These are phyloP conservation scores for Marchantia paleacea DNA, from an alignment of 225 moss, liverwort and hornwort genomes.

Conservation along the genomic window DNA sequence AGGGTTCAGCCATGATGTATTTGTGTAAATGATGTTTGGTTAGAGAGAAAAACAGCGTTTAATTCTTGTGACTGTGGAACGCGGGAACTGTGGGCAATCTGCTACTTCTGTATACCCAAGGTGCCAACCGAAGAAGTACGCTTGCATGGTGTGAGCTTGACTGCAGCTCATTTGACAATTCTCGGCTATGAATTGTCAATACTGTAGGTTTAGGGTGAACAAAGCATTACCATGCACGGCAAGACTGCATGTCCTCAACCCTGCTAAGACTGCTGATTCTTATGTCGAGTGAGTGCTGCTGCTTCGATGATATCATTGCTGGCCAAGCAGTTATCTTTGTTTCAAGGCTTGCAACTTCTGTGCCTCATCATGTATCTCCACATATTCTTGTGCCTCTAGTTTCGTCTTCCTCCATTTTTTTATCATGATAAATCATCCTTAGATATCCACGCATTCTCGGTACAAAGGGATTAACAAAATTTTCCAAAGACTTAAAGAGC, in stretches of 20 bases:
- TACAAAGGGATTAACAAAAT: neutral
- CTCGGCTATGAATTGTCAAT: conserved; percentile 9
- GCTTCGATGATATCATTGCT: conserved; percentile 7
- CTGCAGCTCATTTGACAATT: neutral
- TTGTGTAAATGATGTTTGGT: neutral
- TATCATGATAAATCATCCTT: neutral
- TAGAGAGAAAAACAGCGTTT: too few relatives aligned
- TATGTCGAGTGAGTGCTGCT: conserved; percentile 13
- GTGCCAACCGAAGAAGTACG: neutral
- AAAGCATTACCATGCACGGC: conserved; percentile 11
- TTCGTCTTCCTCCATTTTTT: neutral
- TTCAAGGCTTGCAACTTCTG: neutral
- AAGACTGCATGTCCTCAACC: conserved; percentile 8
- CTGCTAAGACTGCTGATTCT: conserved; percentile 11
- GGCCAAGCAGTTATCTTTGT: conserved; percentile 4
- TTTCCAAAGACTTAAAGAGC: neutral
- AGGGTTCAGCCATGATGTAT: conserved; percentile 5
- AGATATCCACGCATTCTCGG: neutral
- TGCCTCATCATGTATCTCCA: neutral
- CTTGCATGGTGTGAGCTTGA: neutral
- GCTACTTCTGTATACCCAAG: neutral
- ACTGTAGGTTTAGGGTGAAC: conserved; percentile 20
- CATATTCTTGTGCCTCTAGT: neutral
- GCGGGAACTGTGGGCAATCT: neutral
- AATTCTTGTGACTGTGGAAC: neutral